Evolutionary conservation across 371 early-diverging fungal species (phyloP).

Genomic region (Mucor irregularis): DNA sequence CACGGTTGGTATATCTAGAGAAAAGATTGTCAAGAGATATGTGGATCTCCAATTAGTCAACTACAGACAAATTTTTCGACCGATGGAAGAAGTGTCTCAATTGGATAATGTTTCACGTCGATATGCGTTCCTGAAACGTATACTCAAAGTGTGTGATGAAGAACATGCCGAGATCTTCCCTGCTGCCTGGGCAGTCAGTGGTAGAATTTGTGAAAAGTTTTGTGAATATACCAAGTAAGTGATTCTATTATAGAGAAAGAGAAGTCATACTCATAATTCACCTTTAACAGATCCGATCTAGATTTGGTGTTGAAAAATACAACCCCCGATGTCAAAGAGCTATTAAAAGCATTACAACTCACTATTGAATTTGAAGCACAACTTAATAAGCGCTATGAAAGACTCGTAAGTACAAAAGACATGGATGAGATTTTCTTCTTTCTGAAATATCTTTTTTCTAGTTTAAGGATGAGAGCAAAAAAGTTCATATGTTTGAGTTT

Average conservation of each 20-base stretch:
- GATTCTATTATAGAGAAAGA: neutral
- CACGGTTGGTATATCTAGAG: too few species aligned
- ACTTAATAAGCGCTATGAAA: constrained; percentile 69
- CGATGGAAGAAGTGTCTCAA: constrained; percentile 81
- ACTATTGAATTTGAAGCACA: constrained; percentile 92
- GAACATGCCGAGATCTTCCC: constrained; percentile 85
- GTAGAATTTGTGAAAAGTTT: constrained; percentile 73
- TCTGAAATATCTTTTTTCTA: neutral
- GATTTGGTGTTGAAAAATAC: constrained; percentile 45
- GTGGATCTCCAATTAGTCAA: constrained; percentile 81
- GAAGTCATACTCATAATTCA: neutral
- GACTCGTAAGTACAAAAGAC: constrained; percentile 27
- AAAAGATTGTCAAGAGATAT: constrained; percentile 74
- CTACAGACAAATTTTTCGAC: constrained; percentile 80
- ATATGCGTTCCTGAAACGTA: constrained; percentile 92
- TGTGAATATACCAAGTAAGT: constrained; percentile 76
- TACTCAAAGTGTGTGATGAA: constrained; percentile 83
- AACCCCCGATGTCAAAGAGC: constrained; percentile 60
- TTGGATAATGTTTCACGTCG: constrained; percentile 85
- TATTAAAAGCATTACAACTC: constrained; percentile 74
- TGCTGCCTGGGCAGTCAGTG: constrained; percentile 75
- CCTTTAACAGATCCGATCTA: constrained; percentile 47
- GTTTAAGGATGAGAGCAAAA: constrained; percentile 8
- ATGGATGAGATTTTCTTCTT: neutral
- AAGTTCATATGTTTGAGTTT: constrained; percentile 47